Evolutionary conservation across 2,329 filamentous ascomycete genomes (phyloP).

Genomic region (Magnaporthales sp.): DNA sequence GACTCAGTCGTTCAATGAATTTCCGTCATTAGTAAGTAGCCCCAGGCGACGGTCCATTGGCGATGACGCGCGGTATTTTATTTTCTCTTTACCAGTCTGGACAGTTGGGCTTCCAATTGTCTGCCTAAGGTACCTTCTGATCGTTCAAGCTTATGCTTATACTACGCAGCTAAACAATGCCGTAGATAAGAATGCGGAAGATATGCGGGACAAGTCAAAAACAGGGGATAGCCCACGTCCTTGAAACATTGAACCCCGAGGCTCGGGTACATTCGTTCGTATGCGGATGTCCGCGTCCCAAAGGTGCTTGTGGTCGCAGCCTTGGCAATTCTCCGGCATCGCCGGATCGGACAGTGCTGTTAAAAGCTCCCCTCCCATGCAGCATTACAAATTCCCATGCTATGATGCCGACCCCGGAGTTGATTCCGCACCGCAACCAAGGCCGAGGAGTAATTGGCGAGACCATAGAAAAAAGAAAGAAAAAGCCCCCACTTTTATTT

Average conservation of each 20-base stretch:
- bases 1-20: not conserved
- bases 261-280: not conserved
- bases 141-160: not conserved
- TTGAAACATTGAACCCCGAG: not conserved
- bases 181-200: not conserved
- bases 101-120: not conserved
- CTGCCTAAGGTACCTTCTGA: no score
- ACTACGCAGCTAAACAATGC: not conserved
- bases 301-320: not conserved
- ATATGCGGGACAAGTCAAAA: not conserved
- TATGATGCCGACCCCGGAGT: not conserved
- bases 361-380: not conserved
- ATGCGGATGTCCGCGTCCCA: not conserved
- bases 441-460: not conserved
- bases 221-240: not conserved
- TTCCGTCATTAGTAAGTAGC: not conserved
- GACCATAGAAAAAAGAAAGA: not conserved
- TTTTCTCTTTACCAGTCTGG: not conserved
- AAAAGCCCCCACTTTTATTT: not conserved
- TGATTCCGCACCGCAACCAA: not conserved
- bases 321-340: not conserved
- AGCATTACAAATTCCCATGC: not conserved
- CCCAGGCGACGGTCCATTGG: not conserved
- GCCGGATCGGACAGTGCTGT: not conserved
- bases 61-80: not conserved